phyloP scores from a whole-genome alignment of 2,329 filamentous ascomycete species.

The Hortaea werneckii region DNA sequence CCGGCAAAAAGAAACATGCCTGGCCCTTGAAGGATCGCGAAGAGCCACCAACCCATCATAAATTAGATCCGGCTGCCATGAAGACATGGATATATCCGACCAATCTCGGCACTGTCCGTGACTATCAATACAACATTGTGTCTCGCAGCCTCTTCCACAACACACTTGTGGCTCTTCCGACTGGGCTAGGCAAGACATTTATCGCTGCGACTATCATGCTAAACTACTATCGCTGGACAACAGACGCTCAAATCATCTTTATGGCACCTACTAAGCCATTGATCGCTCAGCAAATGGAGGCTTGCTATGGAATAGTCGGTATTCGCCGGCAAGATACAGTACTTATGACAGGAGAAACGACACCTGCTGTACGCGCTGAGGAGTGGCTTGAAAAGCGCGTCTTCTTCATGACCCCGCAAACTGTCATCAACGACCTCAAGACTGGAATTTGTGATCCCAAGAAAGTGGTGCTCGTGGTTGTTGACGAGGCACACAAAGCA shows the following conservation, averaged over 20 bases:
- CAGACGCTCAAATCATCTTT: conserved; percentile 80
- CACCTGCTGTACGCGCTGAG: conserved; percentile 66
- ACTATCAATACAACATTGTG: conserved; percentile 96
- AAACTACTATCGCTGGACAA: conserved; percentile 93
- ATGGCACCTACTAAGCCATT: conserved; percentile 93
- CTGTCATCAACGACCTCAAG: conserved; percentile 82
- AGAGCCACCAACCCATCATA: conserved; percentile 80
- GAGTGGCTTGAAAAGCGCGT: conserved; percentile 82
- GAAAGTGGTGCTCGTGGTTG: conserved; percentile 76
- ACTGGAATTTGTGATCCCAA: conserved; percentile 89
- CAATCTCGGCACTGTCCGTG: conserved; percentile 76
- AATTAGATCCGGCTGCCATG: conserved; percentile 63
- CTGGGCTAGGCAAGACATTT: conserved; percentile 92
- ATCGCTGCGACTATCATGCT: conserved; percentile 97
- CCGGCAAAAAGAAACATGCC: conserved; percentile 38
- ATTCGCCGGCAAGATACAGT: conserved; percentile 84
- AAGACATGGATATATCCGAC: conserved; percentile 90
- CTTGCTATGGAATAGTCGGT: conserved; percentile 82
- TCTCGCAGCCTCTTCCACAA: conserved; percentile 88
- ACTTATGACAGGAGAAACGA: conserved; percentile 75
- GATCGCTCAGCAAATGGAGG: conserved; percentile 86
- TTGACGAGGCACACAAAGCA: conserved; percentile 92
- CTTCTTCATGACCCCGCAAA: conserved; percentile 99
- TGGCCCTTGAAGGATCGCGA: conserved; percentile 45
- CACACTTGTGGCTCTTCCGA: conserved; percentile 83